Evolutionary conservation across 495 filamentous ascomycete genomes (phyloP).

Genomic region (Neurospora sp.): DNA sequence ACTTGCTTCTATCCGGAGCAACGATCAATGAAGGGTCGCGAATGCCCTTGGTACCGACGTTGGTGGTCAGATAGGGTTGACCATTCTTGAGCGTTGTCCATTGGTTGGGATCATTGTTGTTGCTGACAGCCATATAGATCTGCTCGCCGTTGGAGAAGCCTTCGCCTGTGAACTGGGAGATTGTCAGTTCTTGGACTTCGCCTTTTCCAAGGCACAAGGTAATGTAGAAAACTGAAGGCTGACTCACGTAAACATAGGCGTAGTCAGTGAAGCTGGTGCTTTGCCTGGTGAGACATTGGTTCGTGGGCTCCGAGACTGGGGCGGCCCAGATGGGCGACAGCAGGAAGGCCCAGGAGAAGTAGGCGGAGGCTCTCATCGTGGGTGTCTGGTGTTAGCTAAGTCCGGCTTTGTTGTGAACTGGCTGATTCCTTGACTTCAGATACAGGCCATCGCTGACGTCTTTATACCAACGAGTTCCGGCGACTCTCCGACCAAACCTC

Average conservation of each 20-base stretch:
- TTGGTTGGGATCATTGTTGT: conserved; percentile 1
- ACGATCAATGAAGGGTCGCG: conserved; percentile 2
- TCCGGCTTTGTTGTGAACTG: neutral
- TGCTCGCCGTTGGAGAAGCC: conserved; percentile 1
- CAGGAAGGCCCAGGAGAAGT: neutral
- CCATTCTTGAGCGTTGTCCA: conserved; percentile 3
- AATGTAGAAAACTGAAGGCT: neutral
- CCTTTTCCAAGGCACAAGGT: neutral
- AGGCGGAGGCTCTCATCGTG: neutral
- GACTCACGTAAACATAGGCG: neutral
- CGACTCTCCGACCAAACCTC: neutral
- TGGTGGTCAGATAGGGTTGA: neutral
- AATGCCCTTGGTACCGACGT: neutral
- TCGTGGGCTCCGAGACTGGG: neutral
- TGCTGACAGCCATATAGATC: conserved; percentile 1
- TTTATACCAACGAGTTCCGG: neutral
- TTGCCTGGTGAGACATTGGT: neutral
- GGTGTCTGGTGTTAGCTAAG: neutral
- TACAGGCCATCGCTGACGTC: neutral
- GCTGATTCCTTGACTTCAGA: neutral
- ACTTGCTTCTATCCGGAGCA: neutral
- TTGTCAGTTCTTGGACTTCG: neutral
- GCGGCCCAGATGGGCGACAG: neutral
- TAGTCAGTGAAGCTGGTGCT: neutral
- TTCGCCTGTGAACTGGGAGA: conserved; percentile 2